Evolutionary conservation across 2,329 filamentous ascomycete species (phyloP).

Genomic region (Basipetospora chlamydospora): DNA sequence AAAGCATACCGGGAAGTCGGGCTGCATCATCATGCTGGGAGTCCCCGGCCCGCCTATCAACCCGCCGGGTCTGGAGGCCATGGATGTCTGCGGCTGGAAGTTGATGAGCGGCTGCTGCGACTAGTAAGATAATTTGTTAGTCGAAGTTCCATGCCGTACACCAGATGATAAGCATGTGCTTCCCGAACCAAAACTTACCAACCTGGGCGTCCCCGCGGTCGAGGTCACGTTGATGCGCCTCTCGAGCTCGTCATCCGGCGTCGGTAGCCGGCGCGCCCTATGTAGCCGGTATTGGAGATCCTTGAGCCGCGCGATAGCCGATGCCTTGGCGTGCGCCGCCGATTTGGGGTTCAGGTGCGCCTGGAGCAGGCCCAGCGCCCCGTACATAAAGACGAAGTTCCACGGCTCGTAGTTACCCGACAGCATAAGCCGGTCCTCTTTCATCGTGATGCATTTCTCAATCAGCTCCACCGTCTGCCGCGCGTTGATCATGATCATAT

Average conservation of each 20-base stretch:
- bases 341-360: constrained; percentile 44
- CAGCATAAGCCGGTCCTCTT: constrained; percentile 44
- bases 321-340: constrained; percentile 40
- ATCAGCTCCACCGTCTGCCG: constrained; percentile 46
- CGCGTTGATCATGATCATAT: constrained; percentile 48
- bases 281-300: constrained; percentile 43
- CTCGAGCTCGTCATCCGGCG: constrained; percentile 15
- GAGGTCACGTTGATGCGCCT: constrained; percentile 11
- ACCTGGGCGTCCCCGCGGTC: constrained; percentile 14
- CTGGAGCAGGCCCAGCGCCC: constrained; percentile 42
- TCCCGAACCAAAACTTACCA: constrained; percentile 20
- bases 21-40: constrained; percentile 4
- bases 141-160: constrained; percentile 21
- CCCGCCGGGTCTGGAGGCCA: constrained; percentile 15
- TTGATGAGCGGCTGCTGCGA: constrained; percentile 21
- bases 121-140: neutral
- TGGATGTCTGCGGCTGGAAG: constrained; percentile 25
- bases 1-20: constrained; percentile 5
- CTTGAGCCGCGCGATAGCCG: constrained; percentile 44
- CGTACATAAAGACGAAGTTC: constrained; percentile 50
- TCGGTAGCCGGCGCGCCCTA: constrained; percentile 28
- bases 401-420: constrained; percentile 50
- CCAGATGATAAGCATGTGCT: constrained; percentile 23
- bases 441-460: constrained; percentile 45
- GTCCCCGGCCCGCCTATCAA: neutral